Evolutionary conservation across 2,329 filamentous ascomycete species (phyloP), one percentile per base, ranked within the genome.

Genomic region (Zymoseptoria tritici): DNA sequence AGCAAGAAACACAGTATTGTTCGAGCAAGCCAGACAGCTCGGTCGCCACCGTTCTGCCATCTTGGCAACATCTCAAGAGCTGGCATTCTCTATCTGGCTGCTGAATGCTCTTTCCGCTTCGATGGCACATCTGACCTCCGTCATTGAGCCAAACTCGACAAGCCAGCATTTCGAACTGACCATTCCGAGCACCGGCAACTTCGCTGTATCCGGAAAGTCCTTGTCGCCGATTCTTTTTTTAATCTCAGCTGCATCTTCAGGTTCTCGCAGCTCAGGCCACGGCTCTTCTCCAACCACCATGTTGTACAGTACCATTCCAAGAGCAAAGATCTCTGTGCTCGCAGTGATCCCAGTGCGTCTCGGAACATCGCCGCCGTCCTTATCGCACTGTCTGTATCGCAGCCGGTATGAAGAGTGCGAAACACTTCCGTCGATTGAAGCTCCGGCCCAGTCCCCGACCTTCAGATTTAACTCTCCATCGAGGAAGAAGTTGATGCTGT

Each of bases 361-460:
- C 36, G 21, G 50, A 24, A 58, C 19, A 54, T 58, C 31, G 20
- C 22, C n/a, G 2, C 51, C 52, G n/a, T 49, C 3, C 11, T 9
- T 16, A 8, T 22, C 51, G 24, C 16, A 11, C n/a, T 54, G 20
- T 4, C 50, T 42, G 51, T 54, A 49, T n/a, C 22, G 20, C 20
- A 49, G 29, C 22, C 56, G 50, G 49, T 54, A 58, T 13, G 50
- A 54, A n/a, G 22, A 24, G 4, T 49, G 29, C 36, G 50, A 54
- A 29, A 13, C n/a, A 22, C 49, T 31, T 9, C 61, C 61, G 55
- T 63, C 56, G 16, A 61, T 56, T 7, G 56, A 57, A 11, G 61
- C 60, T 24, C 60, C 60, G 5, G 55, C 60, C 60, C 60, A 62
- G 42, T 62, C 60, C 1, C 60, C 58, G 6, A 60, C 58, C 19